These are phyloP conservation scores for Penicillium simplicissimum DNA, from an alignment of 495 filamentous ascomycete species.

Conservation along the genomic window DNA sequence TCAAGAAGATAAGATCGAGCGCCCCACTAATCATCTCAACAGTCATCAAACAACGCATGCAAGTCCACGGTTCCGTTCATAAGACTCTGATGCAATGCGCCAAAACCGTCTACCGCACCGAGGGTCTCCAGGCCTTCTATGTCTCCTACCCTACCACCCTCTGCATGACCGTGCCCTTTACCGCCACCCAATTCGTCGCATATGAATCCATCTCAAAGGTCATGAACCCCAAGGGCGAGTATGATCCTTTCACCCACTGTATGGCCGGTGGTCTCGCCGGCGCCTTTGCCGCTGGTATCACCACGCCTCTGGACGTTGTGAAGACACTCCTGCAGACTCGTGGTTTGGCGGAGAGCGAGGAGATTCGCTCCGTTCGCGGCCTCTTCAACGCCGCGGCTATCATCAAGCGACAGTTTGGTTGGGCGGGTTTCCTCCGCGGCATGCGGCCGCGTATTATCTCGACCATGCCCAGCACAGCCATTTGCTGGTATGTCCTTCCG, in stretches of 20 bases:
- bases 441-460: slow-evolving; percentile 89
- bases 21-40: slow-evolving; percentile 18
- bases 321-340: slow-evolving; percentile 96
- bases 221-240: slow-evolving; percentile 80
- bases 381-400: slow-evolving; percentile 79
- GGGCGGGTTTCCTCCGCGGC: slow-evolving; percentile 87
- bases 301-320: slow-evolving; percentile 94
- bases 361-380: slow-evolving; percentile 82
- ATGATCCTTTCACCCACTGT: slow-evolving; percentile 92
- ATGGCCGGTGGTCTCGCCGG: slow-evolving; percentile 88
- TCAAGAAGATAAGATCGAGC: not conserved
- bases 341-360: slow-evolving; percentile 74
- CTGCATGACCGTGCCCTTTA: slow-evolving; percentile 98
- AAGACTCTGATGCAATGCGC: slow-evolving; percentile 83
- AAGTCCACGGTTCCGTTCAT: slow-evolving; percentile 93
- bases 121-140: slow-evolving; percentile 93
- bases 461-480: slow-evolving; percentile 97
- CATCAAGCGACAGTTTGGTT: slow-evolving; percentile 81
- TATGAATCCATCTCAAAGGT: slow-evolving; percentile 95
- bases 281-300: slow-evolving; percentile 88
- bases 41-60: slow-evolving; percentile 99
- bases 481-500: slow-evolving; percentile 81
- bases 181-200: slow-evolving; percentile 91
- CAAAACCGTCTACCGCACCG: slow-evolving; percentile 76
- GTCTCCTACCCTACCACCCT: slow-evolving; percentile 97